phyloP scores from a whole-genome alignment of 345 rosid species.

The Bruguiera sexangula region DNA sequence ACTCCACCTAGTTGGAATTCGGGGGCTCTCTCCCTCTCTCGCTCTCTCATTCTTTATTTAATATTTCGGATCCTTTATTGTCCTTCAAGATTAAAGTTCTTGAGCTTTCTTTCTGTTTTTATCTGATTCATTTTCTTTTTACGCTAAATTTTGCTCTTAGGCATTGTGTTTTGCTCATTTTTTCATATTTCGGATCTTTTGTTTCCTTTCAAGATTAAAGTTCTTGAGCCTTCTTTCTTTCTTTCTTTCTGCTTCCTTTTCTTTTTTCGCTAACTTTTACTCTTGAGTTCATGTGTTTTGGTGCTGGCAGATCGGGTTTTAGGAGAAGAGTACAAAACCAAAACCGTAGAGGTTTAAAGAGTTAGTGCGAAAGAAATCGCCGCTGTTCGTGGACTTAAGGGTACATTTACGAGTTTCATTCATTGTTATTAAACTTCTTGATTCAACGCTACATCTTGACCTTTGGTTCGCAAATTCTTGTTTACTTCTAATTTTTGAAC shows the following conservation, averaged over 20 bases:
- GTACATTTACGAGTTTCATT: conserved; percentile 27
- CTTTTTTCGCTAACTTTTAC: too few species aligned
- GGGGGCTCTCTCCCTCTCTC: too few species aligned
- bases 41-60: too few species aligned
- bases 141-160: too few species aligned
- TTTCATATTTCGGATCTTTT: background rate
- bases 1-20: too few species aligned
- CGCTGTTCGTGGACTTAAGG: conserved; percentile 80
- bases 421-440: background rate
- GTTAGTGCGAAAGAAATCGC: conserved; percentile 74
- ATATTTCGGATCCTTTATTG: too few species aligned
- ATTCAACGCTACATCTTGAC: too few species aligned
- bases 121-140: too few species aligned
- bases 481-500: too few species aligned
- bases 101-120: too few species aligned
- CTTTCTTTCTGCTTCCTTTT: background rate
- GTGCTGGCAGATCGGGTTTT: conserved; percentile 54
- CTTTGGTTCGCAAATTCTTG: too few species aligned
- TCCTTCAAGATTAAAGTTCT: too few species aligned
- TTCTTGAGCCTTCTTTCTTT: background rate
- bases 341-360: conserved; percentile 59
- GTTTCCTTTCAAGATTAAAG: background rate
- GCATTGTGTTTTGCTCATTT: background rate
- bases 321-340: conserved; percentile 45
- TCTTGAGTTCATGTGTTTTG: background rate